These are phyloP conservation scores for Penicillium sp. DNA, from an alignment of 2,329 filamentous ascomycete genomes.

Conservation along the genomic window DNA sequence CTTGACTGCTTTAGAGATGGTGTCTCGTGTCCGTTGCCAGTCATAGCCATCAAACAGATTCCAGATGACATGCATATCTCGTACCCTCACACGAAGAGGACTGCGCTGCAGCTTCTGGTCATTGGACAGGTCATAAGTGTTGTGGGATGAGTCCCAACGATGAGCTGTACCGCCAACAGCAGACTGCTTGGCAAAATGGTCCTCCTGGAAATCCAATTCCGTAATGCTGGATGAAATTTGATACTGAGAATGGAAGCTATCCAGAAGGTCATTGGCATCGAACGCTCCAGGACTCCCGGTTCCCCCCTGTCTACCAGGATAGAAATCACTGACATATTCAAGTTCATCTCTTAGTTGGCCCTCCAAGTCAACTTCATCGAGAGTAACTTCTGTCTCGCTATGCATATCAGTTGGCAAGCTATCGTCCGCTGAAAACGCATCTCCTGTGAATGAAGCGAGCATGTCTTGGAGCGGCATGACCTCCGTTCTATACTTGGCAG, in stretches of 20 bases:
- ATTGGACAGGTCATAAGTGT: constrained; percentile 69
- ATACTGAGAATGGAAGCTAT: constrained; percentile 55
- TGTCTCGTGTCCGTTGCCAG: constrained; percentile 83
- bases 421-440: constrained; percentile 63
- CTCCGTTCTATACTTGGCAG: constrained; percentile 82
- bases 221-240: constrained; percentile 57
- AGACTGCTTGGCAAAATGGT: constrained; percentile 69
- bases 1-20: constrained; percentile 83
- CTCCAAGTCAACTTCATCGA: constrained; percentile 40
- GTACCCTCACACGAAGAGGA: constrained; percentile 73
- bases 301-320: constrained; percentile 43
- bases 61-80: constrained; percentile 93
- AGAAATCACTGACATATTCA: constrained; percentile 58
- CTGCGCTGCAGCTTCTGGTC: constrained; percentile 62
- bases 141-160: constrained; percentile 75
- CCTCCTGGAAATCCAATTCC: constrained; percentile 70
- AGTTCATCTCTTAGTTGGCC: constrained; percentile 41
- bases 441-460: constrained; percentile 83
- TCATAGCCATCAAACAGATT: constrained; percentile 98
- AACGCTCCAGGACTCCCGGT: constrained; percentile 41
- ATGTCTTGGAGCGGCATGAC: constrained; percentile 84
- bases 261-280: constrained; percentile 42
- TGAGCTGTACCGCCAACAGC: constrained; percentile 66
- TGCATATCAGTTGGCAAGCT: constrained; percentile 22
- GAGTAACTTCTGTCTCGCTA: constrained; percentile 49